Percentiles rank a stretch among this genome's conserved stretches.
Conservation (phyloP, 352 stramenopile species). For the Phytophthora rubi region DNA sequence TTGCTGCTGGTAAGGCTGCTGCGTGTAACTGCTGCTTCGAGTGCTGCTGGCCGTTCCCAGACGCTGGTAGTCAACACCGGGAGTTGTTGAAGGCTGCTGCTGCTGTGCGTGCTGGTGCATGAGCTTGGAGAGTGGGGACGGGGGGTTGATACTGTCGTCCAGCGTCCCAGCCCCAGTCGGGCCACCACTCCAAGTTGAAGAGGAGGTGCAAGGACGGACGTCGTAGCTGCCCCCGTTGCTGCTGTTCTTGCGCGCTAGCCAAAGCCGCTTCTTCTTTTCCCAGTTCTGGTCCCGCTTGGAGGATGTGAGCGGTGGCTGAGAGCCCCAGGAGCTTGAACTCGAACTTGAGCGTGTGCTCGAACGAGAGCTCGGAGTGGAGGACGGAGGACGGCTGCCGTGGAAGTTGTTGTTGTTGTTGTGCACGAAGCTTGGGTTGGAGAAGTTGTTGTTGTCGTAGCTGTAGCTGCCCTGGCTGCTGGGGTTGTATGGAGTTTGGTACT, state of each 20-base stretch:
- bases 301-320: slow-evolving; percentile 72
- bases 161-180: neutral
- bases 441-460: slow-evolving; percentile 24
- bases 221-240: slow-evolving; percentile 21
- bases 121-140: slow-evolving; percentile 77
- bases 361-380: slow-evolving; percentile 24
- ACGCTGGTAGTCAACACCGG: slow-evolving; percentile 22
- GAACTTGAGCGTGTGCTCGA: slow-evolving; percentile 23
- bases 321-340: slow-evolving; percentile 45
- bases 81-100: slow-evolving; percentile 20
- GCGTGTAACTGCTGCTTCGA: slow-evolving; percentile 25
- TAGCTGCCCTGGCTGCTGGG: slow-evolving; percentile 15
- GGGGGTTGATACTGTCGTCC: slow-evolving; percentile 35
- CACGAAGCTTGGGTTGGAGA: slow-evolving; percentile 10
- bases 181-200: slow-evolving; percentile 19
- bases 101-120: slow-evolving; percentile 60
- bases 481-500: slow-evolving; percentile 22
- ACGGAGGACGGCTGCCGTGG: slow-evolving; percentile 21
- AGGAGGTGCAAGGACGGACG: slow-evolving; percentile 13
- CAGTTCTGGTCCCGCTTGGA: slow-evolving; percentile 86
- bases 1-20: slow-evolving; percentile 8
- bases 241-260: slow-evolving; percentile 66
- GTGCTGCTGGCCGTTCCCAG: slow-evolving; percentile 22
- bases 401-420: slow-evolving; percentile 31
- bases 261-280: slow-evolving; percentile 77